Evolutionary conservation across 2,329 filamentous ascomycete genomes (phyloP).

Genomic region (Graphilbum ipis-grandicollis): DNA sequence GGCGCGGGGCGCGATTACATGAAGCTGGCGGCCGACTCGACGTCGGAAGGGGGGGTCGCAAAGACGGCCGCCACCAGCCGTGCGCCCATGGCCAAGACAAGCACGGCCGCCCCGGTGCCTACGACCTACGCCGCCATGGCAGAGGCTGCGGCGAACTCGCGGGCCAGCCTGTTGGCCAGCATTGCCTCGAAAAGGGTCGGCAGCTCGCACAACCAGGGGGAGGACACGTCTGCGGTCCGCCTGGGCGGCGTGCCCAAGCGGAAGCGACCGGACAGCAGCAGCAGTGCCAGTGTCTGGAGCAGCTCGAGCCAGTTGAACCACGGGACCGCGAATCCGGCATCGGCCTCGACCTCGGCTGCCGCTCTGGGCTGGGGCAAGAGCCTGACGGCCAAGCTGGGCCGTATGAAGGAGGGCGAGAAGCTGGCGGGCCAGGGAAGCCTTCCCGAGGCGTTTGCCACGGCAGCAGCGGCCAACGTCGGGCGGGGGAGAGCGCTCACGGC

Average conservation of each 20-base stretch:
- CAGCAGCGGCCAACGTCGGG: background rate
- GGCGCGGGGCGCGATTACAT: slow-evolving; percentile 59
- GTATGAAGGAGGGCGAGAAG: slow-evolving; percentile 40
- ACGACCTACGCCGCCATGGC: background rate
- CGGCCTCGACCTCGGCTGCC: no score
- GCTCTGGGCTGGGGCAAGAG: slow-evolving; percentile 39
- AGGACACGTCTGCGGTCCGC: slow-evolving; percentile 29
- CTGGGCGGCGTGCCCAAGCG: slow-evolving; percentile 40
- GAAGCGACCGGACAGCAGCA: slow-evolving; percentile 31
- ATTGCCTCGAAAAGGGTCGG: slow-evolving; percentile 3
- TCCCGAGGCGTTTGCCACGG: background rate
- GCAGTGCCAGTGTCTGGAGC: slow-evolving; percentile 14
- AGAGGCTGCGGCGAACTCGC: slow-evolving; percentile 3
- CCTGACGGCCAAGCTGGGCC: slow-evolving; percentile 36
- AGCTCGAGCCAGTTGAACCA: slow-evolving; percentile 4
- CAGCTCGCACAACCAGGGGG: background rate
- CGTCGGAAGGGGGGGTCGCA: background rate
- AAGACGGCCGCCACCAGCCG: background rate
- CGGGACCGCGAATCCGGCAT: no score
- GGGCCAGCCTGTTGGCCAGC: slow-evolving; percentile 6
- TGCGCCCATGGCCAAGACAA: background rate
- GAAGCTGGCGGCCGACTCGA: slow-evolving; percentile 16
- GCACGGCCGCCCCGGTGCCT: background rate
- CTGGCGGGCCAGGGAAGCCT: slow-evolving; percentile 7
- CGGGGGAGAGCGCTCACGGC: no score